Evolutionary conservation across 106 monocot genomes (phyloP).

Genomic region (Apostasia ramifera): DNA sequence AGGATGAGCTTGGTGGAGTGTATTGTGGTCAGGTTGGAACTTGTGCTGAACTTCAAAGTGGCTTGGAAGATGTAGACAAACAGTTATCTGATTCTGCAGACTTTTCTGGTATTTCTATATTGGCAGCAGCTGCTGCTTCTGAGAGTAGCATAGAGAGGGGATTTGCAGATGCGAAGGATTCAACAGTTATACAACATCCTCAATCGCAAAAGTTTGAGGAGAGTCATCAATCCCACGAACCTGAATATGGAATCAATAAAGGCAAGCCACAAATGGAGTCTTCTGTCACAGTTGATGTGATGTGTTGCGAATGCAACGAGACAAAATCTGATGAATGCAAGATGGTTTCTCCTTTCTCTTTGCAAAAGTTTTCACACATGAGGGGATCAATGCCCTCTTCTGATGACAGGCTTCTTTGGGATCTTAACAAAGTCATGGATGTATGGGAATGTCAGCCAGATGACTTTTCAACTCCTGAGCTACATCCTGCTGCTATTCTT

Average conservation of each 20-base stretch:
- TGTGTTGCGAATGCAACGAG: slow-evolving; percentile 12
- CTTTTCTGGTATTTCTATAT: slow-evolving; percentile 92
- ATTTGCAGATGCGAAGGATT: slow-evolving; percentile 6
- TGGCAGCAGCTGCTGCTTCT: slow-evolving; percentile 87
- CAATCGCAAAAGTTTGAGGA: slow-evolving; percentile 10
- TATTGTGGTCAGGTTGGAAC: slow-evolving; percentile 3
- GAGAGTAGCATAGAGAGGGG: slow-evolving; percentile 27
- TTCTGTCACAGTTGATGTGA: slow-evolving; percentile 1
- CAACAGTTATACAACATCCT: slow-evolving; percentile 7
- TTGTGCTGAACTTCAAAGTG: slow-evolving; percentile 3
- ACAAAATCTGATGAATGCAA: slow-evolving; percentile 3
- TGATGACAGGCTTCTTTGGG: slow-evolving; percentile 73
- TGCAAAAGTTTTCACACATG: slow-evolving; percentile 9
- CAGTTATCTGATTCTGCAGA: slow-evolving; percentile 26
- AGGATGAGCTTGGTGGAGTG: slow-evolving; percentile 2
- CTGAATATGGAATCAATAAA: not conserved
- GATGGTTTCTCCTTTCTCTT: slow-evolving; percentile 6
- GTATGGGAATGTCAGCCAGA: slow-evolving; percentile 47
- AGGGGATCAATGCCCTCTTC: slow-evolving; percentile 2
- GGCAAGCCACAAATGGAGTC: slow-evolving; percentile 6
- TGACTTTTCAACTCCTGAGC: slow-evolving; percentile 15
- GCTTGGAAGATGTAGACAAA: slow-evolving; percentile 2
- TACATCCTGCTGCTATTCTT: not conserved
- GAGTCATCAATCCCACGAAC: not conserved
- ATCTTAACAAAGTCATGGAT: slow-evolving; percentile 77